Base-by-base conservation (phyloP, 202 grass and related monocot genomes). In the Schoenoplectus tabernaemontani region DNA sequence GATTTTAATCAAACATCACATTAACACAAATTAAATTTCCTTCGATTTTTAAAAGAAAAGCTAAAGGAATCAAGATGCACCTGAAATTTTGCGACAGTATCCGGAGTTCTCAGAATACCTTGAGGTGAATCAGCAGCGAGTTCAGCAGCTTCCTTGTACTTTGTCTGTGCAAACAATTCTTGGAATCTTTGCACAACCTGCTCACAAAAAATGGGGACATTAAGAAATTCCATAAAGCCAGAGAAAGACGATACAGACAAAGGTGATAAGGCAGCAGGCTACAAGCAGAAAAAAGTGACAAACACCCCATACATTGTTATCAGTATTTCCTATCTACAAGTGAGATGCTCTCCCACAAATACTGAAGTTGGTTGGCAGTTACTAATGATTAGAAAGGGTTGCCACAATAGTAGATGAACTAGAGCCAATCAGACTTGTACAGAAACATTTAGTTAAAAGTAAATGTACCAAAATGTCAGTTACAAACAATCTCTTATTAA, bases 171-270 rank as follows among this genome's bases (percentile, higher is more conserved):
- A 59, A 98, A 98, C 30, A 98, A 75, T 87, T 98, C 91, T 78
- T 98, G 95, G 26, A 98, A 98, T 81, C 95, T 90, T 86, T 98
- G 95, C 50, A 94, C 95, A 88, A 98, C 94, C 94, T 97, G 91
- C 77, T 62, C 76, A 79, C 34, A 41, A 60, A 56, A 69, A 75
- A 75, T 33, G 28, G 28, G 26, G 26, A 11, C 47, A 36, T 54
- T 9, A 36, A 54, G 48, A 54, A 2, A 22, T 28, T 50, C 22
- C 20, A 30, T 2, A 48, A 71, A 69, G 65, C 38, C 19, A 69
- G 38, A 2, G 23, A 72, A 72, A 72, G 67, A 72, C 22, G 30
- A 72, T 28, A 50, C 47, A 19, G 2, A 19, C 46, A 68, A 68
- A 54, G 47, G 47, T 56, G 48, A 19, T 15, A 65, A n/a, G 7